Conservation (phyloP, 2,329 filamentous ascomycete genomes). For the Aureobasidium vineae region DNA sequence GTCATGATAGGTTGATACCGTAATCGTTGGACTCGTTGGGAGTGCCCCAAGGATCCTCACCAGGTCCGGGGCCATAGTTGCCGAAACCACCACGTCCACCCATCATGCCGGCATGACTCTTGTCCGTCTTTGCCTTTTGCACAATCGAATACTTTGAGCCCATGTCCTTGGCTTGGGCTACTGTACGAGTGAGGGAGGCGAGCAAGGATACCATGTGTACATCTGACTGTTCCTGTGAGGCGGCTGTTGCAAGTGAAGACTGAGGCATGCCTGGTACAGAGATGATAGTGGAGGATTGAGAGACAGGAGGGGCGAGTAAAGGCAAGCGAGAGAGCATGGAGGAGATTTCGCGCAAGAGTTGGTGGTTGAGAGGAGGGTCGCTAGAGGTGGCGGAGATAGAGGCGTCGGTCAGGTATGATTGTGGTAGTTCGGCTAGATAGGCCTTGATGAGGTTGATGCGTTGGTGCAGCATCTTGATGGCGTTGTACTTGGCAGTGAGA, state of each 20-base stretch:
- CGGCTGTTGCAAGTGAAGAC: slow-evolving; percentile 36
- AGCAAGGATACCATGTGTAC: slow-evolving; percentile 76
- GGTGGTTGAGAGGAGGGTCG: slow-evolving; percentile 54
- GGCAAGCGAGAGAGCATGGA: slow-evolving; percentile 80
- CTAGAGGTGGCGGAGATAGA: slow-evolving; percentile 37
- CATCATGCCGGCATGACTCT: slow-evolving; percentile 33
- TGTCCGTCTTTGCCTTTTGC: slow-evolving; percentile 42
- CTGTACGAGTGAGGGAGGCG: slow-evolving; percentile 69
- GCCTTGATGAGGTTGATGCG: slow-evolving; percentile 55
- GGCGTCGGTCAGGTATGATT: slow-evolving; percentile 59
- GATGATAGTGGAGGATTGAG: slow-evolving; percentile 61
- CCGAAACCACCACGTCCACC: slow-evolving; percentile 1
- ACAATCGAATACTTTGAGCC: slow-evolving; percentile 66
- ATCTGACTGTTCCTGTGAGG: slow-evolving; percentile 77
- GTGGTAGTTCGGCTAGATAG: slow-evolving; percentile 73
- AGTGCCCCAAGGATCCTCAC: not conserved
- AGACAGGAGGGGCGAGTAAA: slow-evolving; percentile 73
- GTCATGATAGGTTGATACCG: not conserved
- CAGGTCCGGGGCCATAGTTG: not conserved
- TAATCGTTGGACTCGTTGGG: not conserved
- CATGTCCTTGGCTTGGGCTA: slow-evolving; percentile 68
- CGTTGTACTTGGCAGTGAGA: slow-evolving; percentile 85
- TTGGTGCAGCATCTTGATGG: slow-evolving; percentile 84
- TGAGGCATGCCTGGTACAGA: slow-evolving; percentile 61
- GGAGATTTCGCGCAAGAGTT: slow-evolving; percentile 82